phyloP scores from a whole-genome alignment of 1,284 basidiomycete species.

The Ustilago curta region DNA sequence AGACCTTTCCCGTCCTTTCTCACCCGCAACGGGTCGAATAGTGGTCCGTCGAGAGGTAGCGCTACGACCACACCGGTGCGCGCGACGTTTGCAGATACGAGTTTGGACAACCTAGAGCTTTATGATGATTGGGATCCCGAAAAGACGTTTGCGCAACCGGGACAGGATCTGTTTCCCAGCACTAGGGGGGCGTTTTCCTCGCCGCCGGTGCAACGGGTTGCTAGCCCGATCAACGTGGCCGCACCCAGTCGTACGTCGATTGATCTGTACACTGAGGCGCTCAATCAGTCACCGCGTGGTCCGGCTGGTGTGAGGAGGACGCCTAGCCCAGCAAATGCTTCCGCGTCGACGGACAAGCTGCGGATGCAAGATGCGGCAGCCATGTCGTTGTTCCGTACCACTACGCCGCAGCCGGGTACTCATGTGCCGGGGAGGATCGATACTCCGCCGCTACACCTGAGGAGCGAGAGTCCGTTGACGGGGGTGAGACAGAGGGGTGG shows the following conservation, averaged over 20 bases:
- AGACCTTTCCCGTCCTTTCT: slow-evolving; percentile 34
- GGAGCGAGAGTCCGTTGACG: slow-evolving; percentile 25
- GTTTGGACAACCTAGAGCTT: slow-evolving; percentile 4
- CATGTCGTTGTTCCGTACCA: slow-evolving; percentile 40
- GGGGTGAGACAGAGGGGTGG: neutral
- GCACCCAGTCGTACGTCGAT: slow-evolving; percentile 21
- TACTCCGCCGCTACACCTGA: slow-evolving; percentile 16
- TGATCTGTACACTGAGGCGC: slow-evolving; percentile 39
- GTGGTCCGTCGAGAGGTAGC: slow-evolving; percentile 15
- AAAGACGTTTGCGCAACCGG: slow-evolving; percentile 46
- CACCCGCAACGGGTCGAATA: slow-evolving; percentile 20
- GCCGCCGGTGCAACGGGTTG: slow-evolving; percentile 21
- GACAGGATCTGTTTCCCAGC: slow-evolving; percentile 37
- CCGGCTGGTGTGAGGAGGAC: slow-evolving; percentile 3
- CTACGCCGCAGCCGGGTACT: slow-evolving; percentile 28
- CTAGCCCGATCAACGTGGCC: slow-evolving; percentile 17
- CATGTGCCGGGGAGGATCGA: slow-evolving; percentile 45
- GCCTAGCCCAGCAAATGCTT: slow-evolving; percentile 19
- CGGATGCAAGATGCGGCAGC: slow-evolving; percentile 42
- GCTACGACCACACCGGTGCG: slow-evolving; percentile 28
- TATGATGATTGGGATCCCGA: slow-evolving; percentile 48
- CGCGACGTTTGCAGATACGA: slow-evolving; percentile 14
- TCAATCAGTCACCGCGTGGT: slow-evolving; percentile 23
- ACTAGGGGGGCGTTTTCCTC: slow-evolving; percentile 24
- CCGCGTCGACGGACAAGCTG: slow-evolving; percentile 30